Base-by-base conservation (phyloP, 2,329 filamentous ascomycete species). In the Neofusicoccum cordaticola region DNA sequence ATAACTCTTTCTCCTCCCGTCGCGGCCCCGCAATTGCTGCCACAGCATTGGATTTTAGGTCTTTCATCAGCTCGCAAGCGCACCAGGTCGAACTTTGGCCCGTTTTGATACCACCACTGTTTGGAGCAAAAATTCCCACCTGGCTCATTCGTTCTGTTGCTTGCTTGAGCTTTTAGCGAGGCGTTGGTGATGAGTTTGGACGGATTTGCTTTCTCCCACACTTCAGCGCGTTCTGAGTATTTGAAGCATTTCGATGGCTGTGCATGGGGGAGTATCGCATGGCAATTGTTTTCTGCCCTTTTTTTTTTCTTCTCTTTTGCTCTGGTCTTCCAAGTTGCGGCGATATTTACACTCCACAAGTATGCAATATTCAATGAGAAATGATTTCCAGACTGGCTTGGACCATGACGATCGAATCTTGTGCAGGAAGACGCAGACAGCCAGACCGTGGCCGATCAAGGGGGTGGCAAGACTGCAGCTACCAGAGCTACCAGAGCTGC, bases 161-260 rank as follows among this genome's bases (percentile, higher is more conserved):
- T 60, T 60, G 56, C 56, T 60, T 37, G 56, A 60, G 56, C 56
- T 60, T 56, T 60, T 60, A 60, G 56, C 56, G 56, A 47, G 56
- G 56, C 56, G 56, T 60, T 47, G 56, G 56, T 42, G 13, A 47
- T 35, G 56, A 19, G 15, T 37, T 60, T 47, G 27, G 15, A 12
- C 19, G 42, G 31, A 37, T 47, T 47, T 41, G 9, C 42, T 19
- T 37, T 45, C n/a, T 27, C 42, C 13, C n/a, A n/a, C 50, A 17
- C 27, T 13, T 8, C 13, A 35, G 52, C 13, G 12, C 22, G 39
- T 57, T 31, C 27, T 19, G 27, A 15, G 27, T 31, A 45, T 34
- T 17, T 19, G 22, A 41, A 45, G 41, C 42, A 19, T 22, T 22
- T 34, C 9, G 41, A 45, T 6, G 41, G 56, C 56, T 8, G 42